Conservation (phyloP, 805 yeast genomes). For the Ogataea methylovora region DNA sequence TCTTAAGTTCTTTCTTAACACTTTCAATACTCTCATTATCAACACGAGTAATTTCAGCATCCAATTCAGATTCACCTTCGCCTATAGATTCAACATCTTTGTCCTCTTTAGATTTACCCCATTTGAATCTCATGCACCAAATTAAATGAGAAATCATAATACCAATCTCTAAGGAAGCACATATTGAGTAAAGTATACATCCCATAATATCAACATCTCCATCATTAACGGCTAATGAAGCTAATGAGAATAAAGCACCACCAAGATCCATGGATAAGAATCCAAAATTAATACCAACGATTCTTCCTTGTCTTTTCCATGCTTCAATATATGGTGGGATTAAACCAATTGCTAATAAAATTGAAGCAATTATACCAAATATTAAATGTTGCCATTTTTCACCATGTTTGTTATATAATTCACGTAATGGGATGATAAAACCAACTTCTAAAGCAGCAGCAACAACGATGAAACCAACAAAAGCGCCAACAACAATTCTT, state of each 20-base stretch:
- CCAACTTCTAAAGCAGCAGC: constrained; percentile 38
- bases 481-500: constrained; percentile 21
- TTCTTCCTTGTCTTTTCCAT: constrained; percentile 43
- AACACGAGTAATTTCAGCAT: constrained; percentile 3
- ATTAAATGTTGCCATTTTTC: constrained; percentile 38
- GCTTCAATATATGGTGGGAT: constrained; percentile 52
- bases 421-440: constrained; percentile 43
- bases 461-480: constrained; percentile 28
- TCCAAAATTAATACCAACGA: constrained; percentile 46
- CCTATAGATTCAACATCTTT: background rate
- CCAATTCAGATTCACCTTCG: background rate
- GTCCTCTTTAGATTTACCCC: constrained; percentile 3
- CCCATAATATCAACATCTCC: constrained; percentile 69
- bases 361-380: constrained; percentile 42
- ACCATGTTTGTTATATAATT: constrained; percentile 32
- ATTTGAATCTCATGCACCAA: constrained; percentile 50
- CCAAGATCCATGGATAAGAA: constrained; percentile 42
- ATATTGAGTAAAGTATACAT: constrained; percentile 63
- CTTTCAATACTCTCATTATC: background rate
- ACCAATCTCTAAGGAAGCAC: constrained; percentile 71
- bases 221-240: constrained; percentile 40
- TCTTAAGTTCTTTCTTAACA: too few relatives aligned
- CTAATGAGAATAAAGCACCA: constrained; percentile 59
- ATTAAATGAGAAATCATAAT: constrained; percentile 61
- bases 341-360: constrained; percentile 42